Conservation (phyloP, 257 asterid species). For the Thymus mandschuricus region DNA sequence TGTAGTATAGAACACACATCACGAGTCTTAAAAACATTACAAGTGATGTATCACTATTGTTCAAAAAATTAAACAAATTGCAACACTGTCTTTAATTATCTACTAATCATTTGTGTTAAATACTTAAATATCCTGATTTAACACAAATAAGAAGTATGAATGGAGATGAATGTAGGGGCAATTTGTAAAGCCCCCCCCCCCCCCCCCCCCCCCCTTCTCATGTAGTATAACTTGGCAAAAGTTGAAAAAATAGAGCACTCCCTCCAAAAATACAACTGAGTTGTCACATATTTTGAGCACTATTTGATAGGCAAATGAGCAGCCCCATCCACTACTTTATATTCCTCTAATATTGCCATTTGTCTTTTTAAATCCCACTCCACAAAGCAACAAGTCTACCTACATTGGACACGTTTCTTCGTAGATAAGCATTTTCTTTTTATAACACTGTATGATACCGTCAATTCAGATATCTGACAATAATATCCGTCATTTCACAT, state of each 20-base stretch:
- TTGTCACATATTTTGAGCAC: constrained; percentile 28
- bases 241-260: neutral
- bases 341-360: constrained; percentile 32
- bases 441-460: neutral
- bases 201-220: too few relatives aligned
- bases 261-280: constrained; percentile 1
- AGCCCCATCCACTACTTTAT: constrained; percentile 46
- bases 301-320: constrained; percentile 20
- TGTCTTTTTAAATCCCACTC: constrained; percentile 44
- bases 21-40: too few relatives aligned
- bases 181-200: neutral
- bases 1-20: too few relatives aligned
- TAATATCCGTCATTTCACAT: neutral
- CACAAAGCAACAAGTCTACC: constrained; percentile 23
- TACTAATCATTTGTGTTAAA: neutral
- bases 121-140: neutral
- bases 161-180: neutral
- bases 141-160: neutral
- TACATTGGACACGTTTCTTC: constrained; percentile 37
- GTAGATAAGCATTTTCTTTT: constrained; percentile 33
- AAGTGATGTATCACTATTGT: neutral
- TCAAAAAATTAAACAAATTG: neutral
- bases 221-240: neutral
- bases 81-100: too few relatives aligned
- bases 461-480: neutral